Evolutionary conservation across 78 protist genomes (phyloP).

Genomic region (Speleostelium caveatum): DNA sequence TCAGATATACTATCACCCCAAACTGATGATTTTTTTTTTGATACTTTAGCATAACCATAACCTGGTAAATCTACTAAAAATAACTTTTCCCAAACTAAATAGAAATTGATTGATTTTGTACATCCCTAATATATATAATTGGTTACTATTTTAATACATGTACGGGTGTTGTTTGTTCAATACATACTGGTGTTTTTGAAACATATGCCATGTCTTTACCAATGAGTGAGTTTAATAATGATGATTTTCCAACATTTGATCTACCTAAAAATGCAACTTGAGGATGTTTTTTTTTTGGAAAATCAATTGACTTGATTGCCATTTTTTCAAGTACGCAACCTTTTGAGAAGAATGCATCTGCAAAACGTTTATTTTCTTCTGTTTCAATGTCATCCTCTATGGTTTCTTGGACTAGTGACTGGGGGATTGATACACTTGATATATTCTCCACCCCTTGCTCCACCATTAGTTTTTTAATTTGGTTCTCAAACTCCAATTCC

Average conservation of each 20-base stretch:
- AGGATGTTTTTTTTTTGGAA: constrained; percentile 33
- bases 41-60: constrained; percentile 63
- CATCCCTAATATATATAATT: constrained; percentile 19
- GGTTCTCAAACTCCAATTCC: constrained; percentile 22
- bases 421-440: constrained; percentile 17
- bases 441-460: constrained; percentile 18
- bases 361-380: constrained; percentile 21
- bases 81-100: constrained; percentile 60
- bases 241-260: constrained; percentile 79
- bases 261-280: constrained; percentile 74
- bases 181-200: constrained; percentile 51
- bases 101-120: constrained; percentile 67
- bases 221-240: constrained; percentile 47
- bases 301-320: constrained; percentile 66
- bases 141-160: not conserved
- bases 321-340: constrained; percentile 16
- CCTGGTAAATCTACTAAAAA: constrained; percentile 71
- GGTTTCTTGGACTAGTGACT: not conserved
- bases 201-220: constrained; percentile 20
- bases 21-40: constrained; percentile 47
- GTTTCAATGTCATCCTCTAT: not conserved
- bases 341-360: constrained; percentile 32
- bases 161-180: not conserved
- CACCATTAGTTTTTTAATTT: constrained; percentile 35
- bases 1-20: constrained; percentile 73